Evolutionary conservation across 768 basidiomycete genomes (phyloP).

Genomic region (Mycena galopus): DNA sequence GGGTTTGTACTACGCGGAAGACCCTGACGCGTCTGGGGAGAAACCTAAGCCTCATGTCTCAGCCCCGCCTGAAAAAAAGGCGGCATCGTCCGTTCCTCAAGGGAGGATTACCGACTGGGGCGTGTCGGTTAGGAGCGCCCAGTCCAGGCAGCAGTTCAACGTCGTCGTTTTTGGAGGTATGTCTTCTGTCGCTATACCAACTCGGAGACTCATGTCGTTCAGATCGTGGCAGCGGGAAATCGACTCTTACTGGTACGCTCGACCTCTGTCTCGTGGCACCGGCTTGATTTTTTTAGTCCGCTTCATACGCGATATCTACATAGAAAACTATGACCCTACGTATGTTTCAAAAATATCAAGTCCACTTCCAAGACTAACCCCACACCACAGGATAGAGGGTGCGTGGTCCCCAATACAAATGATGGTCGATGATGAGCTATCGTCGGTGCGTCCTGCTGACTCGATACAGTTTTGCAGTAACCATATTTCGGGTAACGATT

Average conservation of each 20-base stretch:
- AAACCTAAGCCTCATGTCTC: no score
- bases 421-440: neutral
- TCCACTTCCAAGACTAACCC: neutral
- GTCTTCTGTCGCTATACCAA: no score
- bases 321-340: neutral
- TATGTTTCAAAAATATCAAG: neutral
- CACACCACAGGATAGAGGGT: neutral
- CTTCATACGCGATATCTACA: neutral
- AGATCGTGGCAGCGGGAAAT: neutral
- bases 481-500: neutral
- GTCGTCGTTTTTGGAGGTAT: neutral
- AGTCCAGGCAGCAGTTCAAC: neutral
- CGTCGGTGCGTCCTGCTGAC: neutral
- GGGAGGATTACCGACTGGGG: neutral
- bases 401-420: neutral
- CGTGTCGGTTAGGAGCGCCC: neutral
- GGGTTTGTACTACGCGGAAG: constrained; percentile 1
- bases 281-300: neutral
- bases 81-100: neutral
- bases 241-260: neutral
- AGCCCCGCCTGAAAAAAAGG: neutral
- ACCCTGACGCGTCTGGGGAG: neutral
- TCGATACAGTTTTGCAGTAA: no score
- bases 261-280: neutral
- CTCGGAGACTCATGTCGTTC: neutral